Percentiles rank a stretch among this genome's conserved stretches.
These are phyloP conservation scores for Suillus spraguei DNA, from an alignment of 768 basidiomycete species.

Conservation along the genomic window DNA sequence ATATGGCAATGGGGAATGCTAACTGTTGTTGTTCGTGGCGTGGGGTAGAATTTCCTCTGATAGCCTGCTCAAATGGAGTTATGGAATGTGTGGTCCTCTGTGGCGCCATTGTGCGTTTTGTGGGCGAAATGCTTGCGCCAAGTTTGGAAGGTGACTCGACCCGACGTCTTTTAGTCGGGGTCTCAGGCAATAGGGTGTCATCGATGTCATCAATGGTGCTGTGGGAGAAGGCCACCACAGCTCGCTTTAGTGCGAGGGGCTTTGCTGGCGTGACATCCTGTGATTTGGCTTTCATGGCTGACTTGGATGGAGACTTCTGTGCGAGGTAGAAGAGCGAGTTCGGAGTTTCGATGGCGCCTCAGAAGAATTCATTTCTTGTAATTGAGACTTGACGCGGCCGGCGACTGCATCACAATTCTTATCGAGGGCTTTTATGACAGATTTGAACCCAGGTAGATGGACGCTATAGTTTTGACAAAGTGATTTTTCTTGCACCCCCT, in stretches of 20 bases:
- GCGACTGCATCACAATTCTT: conserved; percentile 28
- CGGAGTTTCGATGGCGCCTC: not conserved
- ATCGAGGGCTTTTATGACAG: conserved; percentile 23
- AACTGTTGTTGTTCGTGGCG: not conserved
- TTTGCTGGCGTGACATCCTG: conserved; percentile 26
- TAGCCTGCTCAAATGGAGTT: conserved; percentile 21
- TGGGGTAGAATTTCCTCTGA: conserved; percentile 8
- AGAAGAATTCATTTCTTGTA: conserved; percentile 9
- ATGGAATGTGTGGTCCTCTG: not conserved
- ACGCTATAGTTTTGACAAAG: conserved; percentile 24
- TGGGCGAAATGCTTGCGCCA: conserved; percentile 17
- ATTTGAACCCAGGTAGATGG: conserved; percentile 20
- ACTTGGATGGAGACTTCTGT: conserved; percentile 24
- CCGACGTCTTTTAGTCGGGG: conserved; percentile 47
- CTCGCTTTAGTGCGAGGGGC: conserved; percentile 43
- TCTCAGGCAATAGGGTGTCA: conserved; percentile 35
- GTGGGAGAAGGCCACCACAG: conserved; percentile 20
- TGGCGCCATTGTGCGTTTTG: conserved; percentile 7
- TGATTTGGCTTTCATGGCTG: conserved; percentile 19
- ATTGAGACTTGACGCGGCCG: conserved; percentile 22
- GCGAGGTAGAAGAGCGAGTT: conserved; percentile 12
- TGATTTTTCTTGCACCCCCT: conserved; percentile 23
- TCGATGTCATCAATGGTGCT: conserved; percentile 18
- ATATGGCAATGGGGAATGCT: conserved; percentile 7
- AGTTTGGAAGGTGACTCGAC: conserved; percentile 25